A percentile compares a stretch with the other conserved stretches of the same genome.
phyloP scores from a whole-genome alignment of 1,284 basidiomycete genomes.

The Cryptococcus amylolentus region DNA sequence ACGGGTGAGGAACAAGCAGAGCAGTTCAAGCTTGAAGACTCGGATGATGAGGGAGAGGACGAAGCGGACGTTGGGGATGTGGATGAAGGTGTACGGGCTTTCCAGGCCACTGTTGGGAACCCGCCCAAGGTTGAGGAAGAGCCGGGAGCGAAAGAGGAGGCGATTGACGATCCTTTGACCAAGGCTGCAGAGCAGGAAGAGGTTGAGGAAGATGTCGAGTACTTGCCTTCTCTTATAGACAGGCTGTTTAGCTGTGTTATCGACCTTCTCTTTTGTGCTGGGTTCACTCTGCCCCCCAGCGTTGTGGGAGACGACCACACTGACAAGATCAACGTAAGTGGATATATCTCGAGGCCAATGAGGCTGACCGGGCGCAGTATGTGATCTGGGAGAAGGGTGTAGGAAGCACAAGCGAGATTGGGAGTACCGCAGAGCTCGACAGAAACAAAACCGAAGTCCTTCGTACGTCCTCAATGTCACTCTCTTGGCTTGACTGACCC shows the following conservation, averaged over 20 bases:
- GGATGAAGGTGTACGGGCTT: slow-evolving; percentile 63
- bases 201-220: slow-evolving; percentile 30
- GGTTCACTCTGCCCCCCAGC: slow-evolving; percentile 77
- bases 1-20: slow-evolving; percentile 9
- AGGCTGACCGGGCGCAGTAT: slow-evolving; percentile 30
- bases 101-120: slow-evolving; percentile 36
- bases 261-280: slow-evolving; percentile 84
- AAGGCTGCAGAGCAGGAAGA: slow-evolving; percentile 1
- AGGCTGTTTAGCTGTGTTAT: slow-evolving; percentile 70
- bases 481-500: background rate
- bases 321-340: slow-evolving; percentile 67
- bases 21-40: slow-evolving; percentile 39
- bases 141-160: slow-evolving; percentile 12
- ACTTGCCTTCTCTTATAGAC: slow-evolving; percentile 70
- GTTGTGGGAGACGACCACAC: slow-evolving; percentile 64
- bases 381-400: slow-evolving; percentile 79
- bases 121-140: slow-evolving; percentile 24
- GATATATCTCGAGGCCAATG: background rate
- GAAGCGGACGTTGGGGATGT: slow-evolving; percentile 36
- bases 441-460: slow-evolving; percentile 80
- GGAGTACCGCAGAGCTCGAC: slow-evolving; percentile 65
- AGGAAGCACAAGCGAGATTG: slow-evolving; percentile 71
- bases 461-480: slow-evolving; percentile 48
- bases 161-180: slow-evolving; percentile 29
- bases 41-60: slow-evolving; percentile 60